A percentile compares a stretch with the other conserved stretches of the same genome.
These are phyloP conservation scores for Rhodotorula sp. DNA, from an alignment of 1,284 basidiomycete species.

Conservation along the genomic window DNA sequence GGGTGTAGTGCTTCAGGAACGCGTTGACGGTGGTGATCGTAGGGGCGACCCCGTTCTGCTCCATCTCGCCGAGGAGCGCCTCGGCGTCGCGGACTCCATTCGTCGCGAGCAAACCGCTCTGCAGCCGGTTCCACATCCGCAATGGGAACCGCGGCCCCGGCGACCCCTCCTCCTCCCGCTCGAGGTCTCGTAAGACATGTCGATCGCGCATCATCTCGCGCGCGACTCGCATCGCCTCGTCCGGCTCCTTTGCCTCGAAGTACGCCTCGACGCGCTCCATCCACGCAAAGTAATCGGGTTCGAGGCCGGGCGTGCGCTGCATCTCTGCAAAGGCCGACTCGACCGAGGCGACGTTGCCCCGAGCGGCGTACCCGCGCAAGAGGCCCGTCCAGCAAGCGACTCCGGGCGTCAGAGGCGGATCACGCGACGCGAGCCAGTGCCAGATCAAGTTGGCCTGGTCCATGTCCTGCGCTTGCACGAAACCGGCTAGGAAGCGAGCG, in stretches of 20 bases:
- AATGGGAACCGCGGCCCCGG: constrained; percentile 4
- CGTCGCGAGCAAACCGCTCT: constrained; percentile 25
- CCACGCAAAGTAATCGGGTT: constrained; percentile 30
- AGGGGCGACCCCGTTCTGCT: constrained; percentile 10
- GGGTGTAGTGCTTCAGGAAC: constrained; percentile 27
- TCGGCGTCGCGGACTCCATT: constrained; percentile 24
- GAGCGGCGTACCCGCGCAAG: constrained; percentile 29
- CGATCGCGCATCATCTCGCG: constrained; percentile 21
- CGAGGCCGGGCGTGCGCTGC: constrained; percentile 8
- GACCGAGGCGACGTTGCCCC: constrained; percentile 26
- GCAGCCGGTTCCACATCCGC: constrained; percentile 17
- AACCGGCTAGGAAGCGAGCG: constrained; percentile 32
- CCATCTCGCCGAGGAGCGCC: constrained; percentile 28
- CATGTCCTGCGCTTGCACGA: constrained; percentile 22
- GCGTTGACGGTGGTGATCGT: constrained; percentile 26
- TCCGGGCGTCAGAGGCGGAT: constrained; percentile 22
- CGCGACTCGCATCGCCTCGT: constrained; percentile 28
- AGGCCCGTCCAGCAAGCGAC: constrained; percentile 34
- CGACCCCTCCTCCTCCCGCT: background rate
- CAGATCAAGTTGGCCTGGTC: constrained; percentile 30
- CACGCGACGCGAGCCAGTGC: constrained; percentile 27
- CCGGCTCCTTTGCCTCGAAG: constrained; percentile 20
- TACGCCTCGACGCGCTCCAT: constrained; percentile 28
- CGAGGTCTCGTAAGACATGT: constrained; percentile 1
- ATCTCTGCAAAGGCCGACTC: constrained; percentile 27